Conservation (phyloP, 164 flowering plant genomes). For the Macadamia tetraphylla region DNA sequence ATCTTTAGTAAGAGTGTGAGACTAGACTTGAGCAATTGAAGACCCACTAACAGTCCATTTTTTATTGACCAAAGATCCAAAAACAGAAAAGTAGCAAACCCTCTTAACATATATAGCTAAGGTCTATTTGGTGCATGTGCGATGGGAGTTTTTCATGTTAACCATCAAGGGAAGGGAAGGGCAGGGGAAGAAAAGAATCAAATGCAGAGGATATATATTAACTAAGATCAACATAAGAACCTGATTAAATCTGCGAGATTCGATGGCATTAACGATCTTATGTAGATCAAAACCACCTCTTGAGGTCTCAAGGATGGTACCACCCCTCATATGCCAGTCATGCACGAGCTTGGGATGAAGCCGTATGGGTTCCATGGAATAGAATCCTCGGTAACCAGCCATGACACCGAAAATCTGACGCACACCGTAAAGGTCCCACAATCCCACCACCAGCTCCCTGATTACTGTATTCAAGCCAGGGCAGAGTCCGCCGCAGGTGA, state of each 20-base stretch:
- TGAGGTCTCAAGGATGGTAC: slow-evolving; percentile 63
- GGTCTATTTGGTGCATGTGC: too few species aligned
- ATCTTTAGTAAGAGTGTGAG: too few species aligned
- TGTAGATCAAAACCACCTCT: slow-evolving; percentile 76
- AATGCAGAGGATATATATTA: neutral
- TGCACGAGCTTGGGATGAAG: slow-evolving; percentile 56
- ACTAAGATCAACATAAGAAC: slow-evolving; percentile 18
- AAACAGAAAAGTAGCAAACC: too few species aligned
- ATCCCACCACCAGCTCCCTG: slow-evolving; percentile 71
- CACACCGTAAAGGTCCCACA: slow-evolving; percentile 70
- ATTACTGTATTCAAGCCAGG: slow-evolving; percentile 89
- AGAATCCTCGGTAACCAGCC: slow-evolving; percentile 80
- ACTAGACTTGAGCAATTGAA: too few species aligned
- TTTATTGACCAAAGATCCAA: too few species aligned
- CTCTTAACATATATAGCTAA: too few species aligned
- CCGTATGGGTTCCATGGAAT: slow-evolving; percentile 35
- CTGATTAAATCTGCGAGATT: slow-evolving; percentile 57
- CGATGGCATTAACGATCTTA: slow-evolving; percentile 64
- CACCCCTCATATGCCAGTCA: slow-evolving; percentile 69
- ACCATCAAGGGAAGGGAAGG: too few species aligned
- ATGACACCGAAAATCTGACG: slow-evolving; percentile 53
- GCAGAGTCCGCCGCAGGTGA: slow-evolving; percentile 84
- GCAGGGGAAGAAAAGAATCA: neutral
- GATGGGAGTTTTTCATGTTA: too few species aligned
- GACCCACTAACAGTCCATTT: too few species aligned